Conservation (phyloP, 768 basidiomycete species). For the Lactarius akahatsu region DNA sequence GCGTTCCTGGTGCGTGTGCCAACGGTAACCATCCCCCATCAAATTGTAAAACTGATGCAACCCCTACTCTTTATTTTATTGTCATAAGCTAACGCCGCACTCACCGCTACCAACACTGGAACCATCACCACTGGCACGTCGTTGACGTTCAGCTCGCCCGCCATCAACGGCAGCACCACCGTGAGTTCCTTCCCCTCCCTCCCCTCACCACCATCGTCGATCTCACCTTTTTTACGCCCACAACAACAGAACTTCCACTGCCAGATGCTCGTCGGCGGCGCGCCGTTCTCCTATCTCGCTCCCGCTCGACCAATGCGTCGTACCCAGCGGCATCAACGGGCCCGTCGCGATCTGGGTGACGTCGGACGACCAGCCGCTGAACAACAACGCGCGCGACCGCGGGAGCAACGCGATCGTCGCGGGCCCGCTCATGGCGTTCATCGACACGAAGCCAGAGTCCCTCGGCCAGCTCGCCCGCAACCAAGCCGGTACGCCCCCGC, state of each 20-base stretch:
- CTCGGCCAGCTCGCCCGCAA: conserved; percentile 48
- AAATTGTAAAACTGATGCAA: conserved; percentile 7
- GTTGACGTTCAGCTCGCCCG: conserved; percentile 58
- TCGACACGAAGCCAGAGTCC: conserved; percentile 57
- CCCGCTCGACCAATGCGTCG: conserved; percentile 57
- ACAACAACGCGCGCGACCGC: conserved; percentile 60
- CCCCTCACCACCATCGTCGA: neutral
- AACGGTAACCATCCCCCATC: neutral
- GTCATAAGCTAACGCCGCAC: conserved; percentile 53
- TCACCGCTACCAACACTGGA: conserved; percentile 65
- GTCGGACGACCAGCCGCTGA: conserved; percentile 56
- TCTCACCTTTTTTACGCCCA: neutral
- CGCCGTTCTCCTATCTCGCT: conserved; percentile 54
- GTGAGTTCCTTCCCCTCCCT: conserved; percentile 41
- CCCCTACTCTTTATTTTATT: accelerated
- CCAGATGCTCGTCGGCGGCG: conserved; percentile 73
- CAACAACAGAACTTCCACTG: conserved; percentile 54
- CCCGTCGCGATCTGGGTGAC: conserved; percentile 75
- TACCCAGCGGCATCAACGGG: conserved; percentile 69
- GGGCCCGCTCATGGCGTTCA: conserved; percentile 68
- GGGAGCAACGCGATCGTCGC: conserved; percentile 57
- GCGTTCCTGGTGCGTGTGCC: conserved; percentile 48
- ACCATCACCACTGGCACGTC: conserved; percentile 54
- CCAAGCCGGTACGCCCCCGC: neutral
- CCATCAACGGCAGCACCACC: conserved; percentile 50